A percentile compares a stretch with the other conserved stretches of the same genome.
These are phyloP conservation scores for Fusarium sp. DNA, from an alignment of 2,329 filamentous ascomycete genomes.

Conservation along the genomic window DNA sequence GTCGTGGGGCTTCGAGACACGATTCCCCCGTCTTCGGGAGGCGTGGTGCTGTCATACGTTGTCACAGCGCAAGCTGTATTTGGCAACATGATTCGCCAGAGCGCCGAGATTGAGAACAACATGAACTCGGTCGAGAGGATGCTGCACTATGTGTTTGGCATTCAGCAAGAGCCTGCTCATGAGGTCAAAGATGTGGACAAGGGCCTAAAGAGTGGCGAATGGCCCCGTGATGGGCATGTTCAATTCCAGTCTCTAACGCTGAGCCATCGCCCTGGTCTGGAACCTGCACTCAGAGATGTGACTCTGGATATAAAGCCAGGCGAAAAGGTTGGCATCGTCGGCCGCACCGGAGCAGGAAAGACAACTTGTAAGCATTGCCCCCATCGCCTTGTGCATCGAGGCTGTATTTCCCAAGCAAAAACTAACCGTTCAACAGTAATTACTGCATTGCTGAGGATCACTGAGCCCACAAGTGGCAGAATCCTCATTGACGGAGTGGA, in stretches of 20 bases:
- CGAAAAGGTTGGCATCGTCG: conserved; percentile 23
- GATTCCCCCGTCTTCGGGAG: conserved; percentile 20
- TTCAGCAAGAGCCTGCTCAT: conserved; percentile 17
- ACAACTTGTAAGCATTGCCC: conserved; percentile 6
- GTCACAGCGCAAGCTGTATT: conserved; percentile 61
- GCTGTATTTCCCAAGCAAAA: background rate
- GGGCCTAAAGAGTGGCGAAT: background rate
- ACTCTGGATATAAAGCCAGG: conserved; percentile 13
- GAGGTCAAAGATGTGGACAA: background rate
- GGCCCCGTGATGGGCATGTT: conserved; percentile 11
- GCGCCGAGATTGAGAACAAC: conserved; percentile 75
- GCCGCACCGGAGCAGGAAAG: conserved; percentile 27
- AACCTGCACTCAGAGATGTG: conserved; percentile 14
- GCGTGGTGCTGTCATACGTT: conserved; percentile 24
- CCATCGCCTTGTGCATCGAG: background rate
- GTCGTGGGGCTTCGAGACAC: conserved; percentile 26
- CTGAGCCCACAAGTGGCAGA: conserved; percentile 20
- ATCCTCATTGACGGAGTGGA: conserved; percentile 25
- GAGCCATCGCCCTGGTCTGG: conserved; percentile 18
- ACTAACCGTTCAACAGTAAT: conserved; percentile 1
- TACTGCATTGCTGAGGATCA: conserved; percentile 14
- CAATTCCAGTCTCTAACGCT: conserved; percentile 24
- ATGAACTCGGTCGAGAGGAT: conserved; percentile 97
- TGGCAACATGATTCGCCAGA: conserved; percentile 74
- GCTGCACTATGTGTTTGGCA: conserved; percentile 83